Percentiles rank a stretch among this genome's conserved stretches.
Conservation (phyloP, 192 early-diverging fungal species). For the Polychytrium aggregatum region DNA sequence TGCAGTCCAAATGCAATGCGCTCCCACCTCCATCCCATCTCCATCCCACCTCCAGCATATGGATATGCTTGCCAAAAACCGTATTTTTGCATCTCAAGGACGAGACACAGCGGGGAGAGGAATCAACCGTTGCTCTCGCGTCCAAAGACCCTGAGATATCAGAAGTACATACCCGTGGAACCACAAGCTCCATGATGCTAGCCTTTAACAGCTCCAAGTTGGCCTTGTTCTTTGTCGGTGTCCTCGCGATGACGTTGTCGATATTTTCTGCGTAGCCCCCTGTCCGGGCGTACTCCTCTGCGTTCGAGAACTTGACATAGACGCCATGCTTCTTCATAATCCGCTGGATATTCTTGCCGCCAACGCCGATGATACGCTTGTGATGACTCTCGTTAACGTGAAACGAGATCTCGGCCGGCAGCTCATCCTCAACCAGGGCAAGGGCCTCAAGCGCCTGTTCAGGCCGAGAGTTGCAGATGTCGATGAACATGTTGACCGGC, state of each 20-base stretch:
- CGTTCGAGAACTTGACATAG: conserved; percentile 78
- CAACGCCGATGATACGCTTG: conserved; percentile 81
- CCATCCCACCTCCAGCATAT: no score
- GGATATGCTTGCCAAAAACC: no score
- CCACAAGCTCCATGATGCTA: conserved; percentile 51
- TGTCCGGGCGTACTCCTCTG: conserved; percentile 56
- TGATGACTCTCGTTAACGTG: conserved; percentile 71
- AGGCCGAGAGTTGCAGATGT: conserved; percentile 45
- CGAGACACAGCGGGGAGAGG: conserved; percentile 5
- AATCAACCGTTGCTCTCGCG: neutral
- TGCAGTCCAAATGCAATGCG: no score
- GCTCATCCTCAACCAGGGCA: conserved; percentile 60
- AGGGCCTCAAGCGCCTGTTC: conserved; percentile 54
- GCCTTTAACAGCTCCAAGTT: conserved; percentile 52
- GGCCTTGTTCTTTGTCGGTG: conserved; percentile 59
- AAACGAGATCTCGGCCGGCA: conserved; percentile 80
- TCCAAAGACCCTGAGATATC: conserved; percentile 4
- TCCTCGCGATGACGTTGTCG: conserved; percentile 75
- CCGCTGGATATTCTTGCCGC: conserved; percentile 77
- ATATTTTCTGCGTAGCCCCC: conserved; percentile 70
- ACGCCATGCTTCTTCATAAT: conserved; percentile 87
- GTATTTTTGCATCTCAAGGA: conserved; percentile 29
- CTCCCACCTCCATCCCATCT: no score
- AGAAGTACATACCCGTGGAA: no score
- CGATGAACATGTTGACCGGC: conserved; percentile 74